A percentile compares a stretch with the other conserved stretches of the same genome.
Conservation (phyloP, 768 basidiomycete genomes). For the Agaricus subrufescens region DNA sequence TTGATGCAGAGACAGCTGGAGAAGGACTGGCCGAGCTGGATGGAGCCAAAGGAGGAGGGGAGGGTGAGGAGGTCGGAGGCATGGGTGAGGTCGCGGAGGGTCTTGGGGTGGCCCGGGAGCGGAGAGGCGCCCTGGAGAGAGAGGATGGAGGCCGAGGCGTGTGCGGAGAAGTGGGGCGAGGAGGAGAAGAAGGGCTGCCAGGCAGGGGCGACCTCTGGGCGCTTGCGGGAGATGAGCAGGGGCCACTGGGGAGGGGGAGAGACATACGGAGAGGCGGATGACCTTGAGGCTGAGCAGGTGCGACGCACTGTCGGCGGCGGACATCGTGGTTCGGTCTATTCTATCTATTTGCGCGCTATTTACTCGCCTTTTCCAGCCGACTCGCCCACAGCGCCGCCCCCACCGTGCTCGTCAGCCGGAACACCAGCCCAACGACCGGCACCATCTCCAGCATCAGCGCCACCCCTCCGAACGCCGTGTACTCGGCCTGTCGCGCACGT, state of each 20-base stretch:
- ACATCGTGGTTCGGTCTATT: slow-evolving; percentile 17
- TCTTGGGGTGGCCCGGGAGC: slow-evolving; percentile 74
- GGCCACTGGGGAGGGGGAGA: background rate
- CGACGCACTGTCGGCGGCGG: slow-evolving; percentile 44
- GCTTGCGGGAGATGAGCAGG: slow-evolving; percentile 32
- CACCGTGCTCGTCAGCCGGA: slow-evolving; percentile 58
- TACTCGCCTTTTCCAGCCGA: slow-evolving; percentile 45
- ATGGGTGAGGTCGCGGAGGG: slow-evolving; percentile 76
- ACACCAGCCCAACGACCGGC: slow-evolving; percentile 55
- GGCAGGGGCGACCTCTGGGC: slow-evolving; percentile 67
- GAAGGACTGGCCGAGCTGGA: slow-evolving; percentile 89
- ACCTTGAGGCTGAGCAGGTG: slow-evolving; percentile 80
- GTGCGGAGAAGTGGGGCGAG: slow-evolving; percentile 68
- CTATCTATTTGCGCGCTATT: slow-evolving; percentile 2
- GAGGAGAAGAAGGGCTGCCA: slow-evolving; percentile 90
- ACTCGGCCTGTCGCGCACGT: slow-evolving; percentile 46
- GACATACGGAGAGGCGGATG: slow-evolving; percentile 75
- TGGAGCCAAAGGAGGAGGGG: slow-evolving; percentile 78
- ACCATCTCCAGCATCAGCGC: slow-evolving; percentile 57
- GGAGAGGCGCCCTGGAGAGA: slow-evolving; percentile 73
- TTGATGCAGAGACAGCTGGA: slow-evolving; percentile 78
- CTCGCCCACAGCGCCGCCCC: slow-evolving; percentile 74
- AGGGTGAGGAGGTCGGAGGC: slow-evolving; percentile 76
- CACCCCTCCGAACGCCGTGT: slow-evolving; percentile 66
- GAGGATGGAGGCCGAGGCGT: slow-evolving; percentile 71